These are phyloP conservation scores for Naganishia randhawae DNA, from an alignment of 768 basidiomycete genomes.

Conservation along the genomic window DNA sequence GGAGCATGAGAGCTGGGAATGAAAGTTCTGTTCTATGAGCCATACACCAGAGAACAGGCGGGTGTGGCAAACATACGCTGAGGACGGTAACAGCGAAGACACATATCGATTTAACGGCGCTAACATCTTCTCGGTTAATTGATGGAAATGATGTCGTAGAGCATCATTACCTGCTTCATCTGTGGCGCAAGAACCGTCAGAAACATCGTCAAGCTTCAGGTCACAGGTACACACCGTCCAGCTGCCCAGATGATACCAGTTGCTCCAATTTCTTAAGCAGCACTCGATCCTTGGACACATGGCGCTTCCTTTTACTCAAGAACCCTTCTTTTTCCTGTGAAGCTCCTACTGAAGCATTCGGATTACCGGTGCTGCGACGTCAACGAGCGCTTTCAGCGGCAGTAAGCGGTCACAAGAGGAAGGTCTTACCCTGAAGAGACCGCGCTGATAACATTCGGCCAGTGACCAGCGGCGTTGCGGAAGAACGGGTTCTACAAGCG, in stretches of 20 bases:
- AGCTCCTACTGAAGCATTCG: neutral
- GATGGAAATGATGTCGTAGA: slow-evolving; percentile 75
- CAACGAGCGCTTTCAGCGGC: neutral
- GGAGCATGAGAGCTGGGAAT: slow-evolving; percentile 4
- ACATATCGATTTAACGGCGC: slow-evolving; percentile 89
- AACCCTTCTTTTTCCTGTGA: slow-evolving; percentile 43
- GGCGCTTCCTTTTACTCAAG: slow-evolving; percentile 61
- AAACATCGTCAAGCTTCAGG: neutral
- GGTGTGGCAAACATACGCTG: slow-evolving; percentile 23
- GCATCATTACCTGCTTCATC: slow-evolving; percentile 56
- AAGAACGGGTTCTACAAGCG: slow-evolving; percentile 50
- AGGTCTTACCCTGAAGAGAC: slow-evolving; percentile 2
- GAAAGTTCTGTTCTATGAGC: neutral
- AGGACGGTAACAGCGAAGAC: slow-evolving; percentile 69
- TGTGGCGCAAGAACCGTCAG: slow-evolving; percentile 42
- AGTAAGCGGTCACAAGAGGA: neutral
- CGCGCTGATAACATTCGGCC: slow-evolving; percentile 51
- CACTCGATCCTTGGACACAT: slow-evolving; percentile 75
- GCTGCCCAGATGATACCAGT: slow-evolving; percentile 43
- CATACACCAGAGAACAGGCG: neutral
- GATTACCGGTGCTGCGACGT: neutral
- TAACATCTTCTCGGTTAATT: slow-evolving; percentile 77
- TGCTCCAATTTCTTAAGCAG: slow-evolving; percentile 69
- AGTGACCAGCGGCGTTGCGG: slow-evolving; percentile 50
- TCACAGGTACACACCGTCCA: slow-evolving; percentile 39